These are phyloP conservation scores for Pelargonium fulgidum DNA, from an alignment of 441 rosid genomes.

Conservation along the genomic window DNA sequence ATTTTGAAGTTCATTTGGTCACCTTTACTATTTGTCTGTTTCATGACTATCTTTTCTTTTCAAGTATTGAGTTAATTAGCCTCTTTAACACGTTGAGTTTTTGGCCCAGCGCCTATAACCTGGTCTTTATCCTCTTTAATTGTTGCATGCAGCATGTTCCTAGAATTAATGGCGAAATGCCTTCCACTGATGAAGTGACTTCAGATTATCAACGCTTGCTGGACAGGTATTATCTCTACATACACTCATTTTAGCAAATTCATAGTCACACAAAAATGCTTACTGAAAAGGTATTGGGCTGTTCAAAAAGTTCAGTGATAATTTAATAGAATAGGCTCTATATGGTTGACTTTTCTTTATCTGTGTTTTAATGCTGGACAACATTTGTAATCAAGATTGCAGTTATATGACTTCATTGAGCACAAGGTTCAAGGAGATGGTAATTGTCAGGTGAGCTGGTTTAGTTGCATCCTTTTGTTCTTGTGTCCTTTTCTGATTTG, in stretches of 20 bases:
- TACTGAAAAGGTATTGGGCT: too few species aligned
- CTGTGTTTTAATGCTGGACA: background rate
- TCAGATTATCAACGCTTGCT: slow-evolving; percentile 67
- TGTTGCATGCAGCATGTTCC: slow-evolving; percentile 50
- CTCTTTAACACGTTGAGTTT: background rate
- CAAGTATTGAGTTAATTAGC: background rate
- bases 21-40: background rate
- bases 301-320: too few species aligned
- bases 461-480: slow-evolving; percentile 2
- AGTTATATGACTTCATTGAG: slow-evolving; percentile 41
- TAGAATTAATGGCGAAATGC: slow-evolving; percentile 64
- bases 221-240: slow-evolving; percentile 33
- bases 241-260: background rate
- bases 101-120: background rate
- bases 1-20: background rate
- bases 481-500: background rate
- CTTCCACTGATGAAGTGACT: slow-evolving; percentile 61
- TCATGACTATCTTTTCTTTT: background rate
- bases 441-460: slow-evolving; percentile 51
- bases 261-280: too few species aligned
- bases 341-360: background rate
- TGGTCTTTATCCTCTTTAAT: background rate
- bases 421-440: slow-evolving; percentile 62
- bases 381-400: slow-evolving; percentile 30
- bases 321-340: background rate